Evolutionary conservation across 225 moss, liverwort and hornwort genomes (phyloP), one percentile per base, ranked within the genome.

Genomic region (Marchantia polymorpha): DNA sequence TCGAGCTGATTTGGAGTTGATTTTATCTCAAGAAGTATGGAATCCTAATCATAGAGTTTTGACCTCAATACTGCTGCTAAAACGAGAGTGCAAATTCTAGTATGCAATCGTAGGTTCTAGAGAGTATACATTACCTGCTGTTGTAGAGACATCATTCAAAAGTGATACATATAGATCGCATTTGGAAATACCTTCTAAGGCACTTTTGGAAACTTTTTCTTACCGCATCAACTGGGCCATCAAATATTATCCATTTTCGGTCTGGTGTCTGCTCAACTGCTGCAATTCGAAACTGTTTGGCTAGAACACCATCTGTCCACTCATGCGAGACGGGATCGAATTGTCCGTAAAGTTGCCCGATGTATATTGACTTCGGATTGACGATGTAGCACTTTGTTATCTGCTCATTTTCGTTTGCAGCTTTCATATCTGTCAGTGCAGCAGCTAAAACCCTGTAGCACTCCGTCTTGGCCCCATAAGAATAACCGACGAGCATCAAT

Each of bases 151-250:
- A 55, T 14, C 8, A 55, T 14, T 55, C 8, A 8, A 55, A 55
- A 55, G 55, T 55, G 55, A 55, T 14, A 55, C n/a, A n/a, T n/a
- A n/a, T n/a, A n/a, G n/a, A n/a, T n/a, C n/a, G n/a, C n/a, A n/a
- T n/a, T 8, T 55, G 55, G 10, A 55, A 55, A 14, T 55, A 14
- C 8, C 55, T 39, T 39, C 39, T 39, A 5, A 39, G 39, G 5
- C 39, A 39, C 5, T 39, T 2, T 39, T 39, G 2, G 39, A 39
- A 27, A 64, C 3, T 10, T 3, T 23, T 25, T 77, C 78, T 79
- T 23, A 91, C 91, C 81, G 91, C 91, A 86, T 91, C 91, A 52
- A 91, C 91, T 64, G 91, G 91, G 74, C 91, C 91, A 86, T 91
- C 88, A 85, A 91, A 91, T 31, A 91, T 82, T 26, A 91, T 84